A percentile compares a stretch with the other conserved stretches of the same genome.
Evolutionary conservation across 495 filamentous ascomycete species (phyloP).

Genomic region (Penicillium malachiteum): DNA sequence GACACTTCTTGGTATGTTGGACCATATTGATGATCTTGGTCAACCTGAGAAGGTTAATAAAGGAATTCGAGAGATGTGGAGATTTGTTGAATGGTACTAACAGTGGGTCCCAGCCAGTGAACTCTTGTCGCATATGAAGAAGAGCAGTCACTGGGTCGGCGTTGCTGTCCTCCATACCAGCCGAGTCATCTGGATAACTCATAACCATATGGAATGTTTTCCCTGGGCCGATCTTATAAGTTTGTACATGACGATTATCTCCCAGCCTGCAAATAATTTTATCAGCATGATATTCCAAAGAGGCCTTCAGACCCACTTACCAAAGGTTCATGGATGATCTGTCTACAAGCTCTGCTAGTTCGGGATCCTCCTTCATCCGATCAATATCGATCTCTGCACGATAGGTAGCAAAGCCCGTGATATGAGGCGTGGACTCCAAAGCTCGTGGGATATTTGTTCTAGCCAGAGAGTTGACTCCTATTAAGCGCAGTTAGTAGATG

Average conservation of each 20-base stretch:
- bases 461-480: constrained; percentile 39
- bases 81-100: constrained; percentile 1
- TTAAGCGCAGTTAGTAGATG: neutral
- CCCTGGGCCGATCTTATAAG: constrained; percentile 48
- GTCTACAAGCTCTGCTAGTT: constrained; percentile 38
- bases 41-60: constrained; percentile 13
- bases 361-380: constrained; percentile 36
- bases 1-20: constrained; percentile 40
- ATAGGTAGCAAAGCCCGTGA: constrained; percentile 40
- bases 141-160: constrained; percentile 20
- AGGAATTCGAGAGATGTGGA: no score
- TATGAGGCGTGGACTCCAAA: constrained; percentile 10
- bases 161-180: constrained; percentile 36
- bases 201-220: constrained; percentile 52
- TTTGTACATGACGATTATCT: constrained; percentile 45
- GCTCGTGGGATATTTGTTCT: constrained; percentile 20
- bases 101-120: constrained; percentile 40
- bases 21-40: constrained; percentile 40
- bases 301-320: constrained; percentile 5
- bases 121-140: constrained; percentile 36
- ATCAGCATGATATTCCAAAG: no score
- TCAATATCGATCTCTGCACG: constrained; percentile 40
- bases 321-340: constrained; percentile 43
- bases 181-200: constrained; percentile 42
- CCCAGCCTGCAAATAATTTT: constrained; percentile 24